Evolutionary conservation across 179 eudicot species (phyloP).

Genomic region (Beta macrorhiza): DNA sequence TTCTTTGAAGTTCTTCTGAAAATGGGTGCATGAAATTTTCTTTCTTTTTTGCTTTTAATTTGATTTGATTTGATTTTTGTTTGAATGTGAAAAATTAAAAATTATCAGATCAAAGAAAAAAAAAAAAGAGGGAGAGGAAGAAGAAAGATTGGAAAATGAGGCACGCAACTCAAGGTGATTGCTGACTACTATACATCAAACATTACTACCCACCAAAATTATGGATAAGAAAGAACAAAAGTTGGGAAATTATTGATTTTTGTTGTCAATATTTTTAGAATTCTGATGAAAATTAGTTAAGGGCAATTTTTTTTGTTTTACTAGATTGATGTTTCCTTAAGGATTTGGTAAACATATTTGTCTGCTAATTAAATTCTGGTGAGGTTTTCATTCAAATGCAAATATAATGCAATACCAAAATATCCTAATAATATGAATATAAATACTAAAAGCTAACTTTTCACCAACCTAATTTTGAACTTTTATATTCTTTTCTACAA

Average conservation of each 20-base stretch:
- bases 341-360: neutral
- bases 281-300: neutral
- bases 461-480: neutral
- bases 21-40: constrained; percentile 9
- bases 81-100: neutral
- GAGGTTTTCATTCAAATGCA: no score
- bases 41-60: neutral
- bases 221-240: neutral
- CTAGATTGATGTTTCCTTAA: neutral
- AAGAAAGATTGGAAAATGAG: neutral
- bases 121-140: neutral
- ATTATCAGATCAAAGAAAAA: neutral
- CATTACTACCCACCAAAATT: neutral
- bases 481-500: neutral
- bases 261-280: neutral
- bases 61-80: neutral
- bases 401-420: no score
- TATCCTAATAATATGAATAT: no score
- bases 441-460: neutral
- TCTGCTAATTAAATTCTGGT: no score
- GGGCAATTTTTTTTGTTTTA: neutral
- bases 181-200: constrained; percentile 14
- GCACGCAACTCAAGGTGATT: constrained; percentile 31
- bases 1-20: neutral
- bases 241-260: neutral